phyloP scores from a whole-genome alignment of 768 basidiomycete genomes.

The Mycena chlorophos region DNA sequence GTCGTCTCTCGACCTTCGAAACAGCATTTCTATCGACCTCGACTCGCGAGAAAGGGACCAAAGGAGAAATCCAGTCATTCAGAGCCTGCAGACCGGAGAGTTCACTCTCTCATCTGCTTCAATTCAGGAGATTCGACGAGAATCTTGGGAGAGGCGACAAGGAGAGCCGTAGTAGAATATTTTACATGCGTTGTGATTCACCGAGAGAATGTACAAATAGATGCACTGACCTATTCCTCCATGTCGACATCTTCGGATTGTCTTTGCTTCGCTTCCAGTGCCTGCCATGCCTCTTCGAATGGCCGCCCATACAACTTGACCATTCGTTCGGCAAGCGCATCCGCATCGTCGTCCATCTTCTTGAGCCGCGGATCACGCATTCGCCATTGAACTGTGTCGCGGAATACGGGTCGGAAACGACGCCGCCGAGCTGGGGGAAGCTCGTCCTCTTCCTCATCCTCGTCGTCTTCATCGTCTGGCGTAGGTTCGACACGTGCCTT shows the following conservation, averaged over 20 bases:
- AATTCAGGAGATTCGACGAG: too few species aligned
- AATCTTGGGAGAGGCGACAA: too few species aligned
- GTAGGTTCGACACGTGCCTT: slow-evolving; percentile 20
- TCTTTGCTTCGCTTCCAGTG: not conserved
- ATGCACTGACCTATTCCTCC: not conserved
- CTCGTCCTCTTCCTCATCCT: slow-evolving; percentile 27
- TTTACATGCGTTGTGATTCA: not conserved
- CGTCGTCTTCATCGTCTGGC: slow-evolving; percentile 23
- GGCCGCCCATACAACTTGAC: slow-evolving; percentile 9
- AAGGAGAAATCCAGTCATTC: too few species aligned
- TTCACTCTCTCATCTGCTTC: too few species aligned
- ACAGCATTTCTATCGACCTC: not conserved
- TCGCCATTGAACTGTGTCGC: slow-evolving; percentile 51
- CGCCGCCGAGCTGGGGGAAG: slow-evolving; percentile 25
- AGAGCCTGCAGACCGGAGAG: too few species aligned
- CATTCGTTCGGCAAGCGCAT: slow-evolving; percentile 7
- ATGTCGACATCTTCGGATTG: not conserved
- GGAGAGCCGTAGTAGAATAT: too few species aligned
- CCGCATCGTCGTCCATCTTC: not conserved
- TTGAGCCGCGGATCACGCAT: slow-evolving; percentile 40
- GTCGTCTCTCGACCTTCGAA: not conserved
- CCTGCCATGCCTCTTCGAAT: slow-evolving; percentile 5
- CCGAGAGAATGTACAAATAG: not conserved
- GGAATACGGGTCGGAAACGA: slow-evolving; percentile 51
- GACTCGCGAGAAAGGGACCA: not conserved